Evolutionary conservation across 768 basidiomycete species (phyloP), one percentile per base, ranked within the genome.

Genomic region (Sporobolomyces phaffii): DNA sequence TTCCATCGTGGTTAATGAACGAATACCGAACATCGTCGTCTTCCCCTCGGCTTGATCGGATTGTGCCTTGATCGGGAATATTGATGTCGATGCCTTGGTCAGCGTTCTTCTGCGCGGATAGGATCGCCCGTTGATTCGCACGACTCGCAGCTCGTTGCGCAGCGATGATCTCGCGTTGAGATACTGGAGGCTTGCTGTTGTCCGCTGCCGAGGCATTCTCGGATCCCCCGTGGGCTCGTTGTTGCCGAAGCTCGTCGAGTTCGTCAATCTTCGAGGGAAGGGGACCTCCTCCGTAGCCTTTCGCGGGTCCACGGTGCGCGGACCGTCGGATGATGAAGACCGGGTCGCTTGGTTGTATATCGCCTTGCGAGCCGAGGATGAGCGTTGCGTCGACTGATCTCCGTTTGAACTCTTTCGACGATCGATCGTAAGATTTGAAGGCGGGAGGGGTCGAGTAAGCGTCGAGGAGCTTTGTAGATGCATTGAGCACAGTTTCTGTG

Each of bases 41-140:
- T 15, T 74, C 69, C 69, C 86, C 85, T 10, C 90, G 82, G 9
- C 88, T 86, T 73, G 90, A 92, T 34, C 94, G 87, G 14, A 98
- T 82, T 74, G 89, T 84, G 0, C 85, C 89, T 66, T 88, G 88
- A 8, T 90, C 89, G 3, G 89, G 89, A 3, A 97, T 80, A 13
- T 91, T 78, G 18, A 99, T 84, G 72, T 98, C 94, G 76, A 94
- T 84, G 1, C 94, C 94, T 48, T 90, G 85, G 22, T 87, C 82
- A 1, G 87, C 84, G 75, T 97, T 97, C 5, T 85, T 81, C 72
- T 91, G 89, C 0, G 92, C 85, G 15, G 88, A 88, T 29, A 96
- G 84, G 31, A 94, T 86, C 11, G 87, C 87, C 43, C 88, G 83
- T 74, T 88, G 93, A 67, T 86, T 93, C 1, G 91, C 93, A 15